Base-by-base conservation (phyloP, 1,284 basidiomycete species). In the Irpex lacteus region DNA sequence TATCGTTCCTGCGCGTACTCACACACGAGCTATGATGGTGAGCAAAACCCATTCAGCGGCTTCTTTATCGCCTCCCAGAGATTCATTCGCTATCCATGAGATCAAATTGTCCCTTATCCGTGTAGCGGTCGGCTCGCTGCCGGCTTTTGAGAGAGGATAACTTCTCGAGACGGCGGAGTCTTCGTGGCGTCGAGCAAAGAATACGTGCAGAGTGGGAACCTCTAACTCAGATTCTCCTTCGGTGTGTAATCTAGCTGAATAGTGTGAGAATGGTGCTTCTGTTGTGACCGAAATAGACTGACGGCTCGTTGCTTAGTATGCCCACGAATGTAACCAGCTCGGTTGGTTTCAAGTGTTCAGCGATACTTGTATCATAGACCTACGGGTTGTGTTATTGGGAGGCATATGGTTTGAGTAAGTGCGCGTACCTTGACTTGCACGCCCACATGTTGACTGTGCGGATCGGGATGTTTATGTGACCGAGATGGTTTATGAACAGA, bases 31-130 rank as follows among this genome's bases (percentile, higher is more conserved):
- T n/a, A 91, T 79, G 26, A 83, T 74, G 21, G 82, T 79, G 13
- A 95, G 78, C 5, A 96, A 76, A 2, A 92, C 77, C 87, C 90
- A 94, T 75, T 95, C 90, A 8, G 94, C 93, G 0, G 89, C 89
- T 38, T 86, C 78, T 34, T 66, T 71, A 71, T 95, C 93, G 0
- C 89, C 89, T 1, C 81, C 88, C 1, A 94, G 77, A 5, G 81
- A 85, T 67, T 90, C 85, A 19, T 82, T 74, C 0, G 91, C 88
- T 59, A 95, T 83, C 89, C 92, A 94, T 0, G 76, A 67, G 44
- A 94, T 79, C 15, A 95, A 76, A 59, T 87, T 81, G 3, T 80
- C 68, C 53, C 88, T 80, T 5, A 83, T 58, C 26, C 61, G 44
- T 18, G 56, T 18, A 19, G 50, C 13, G 6, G 15, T n/a, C 54